Conservation (phyloP, 441 rosid genomes). For the Caryocar brasiliense region DNA sequence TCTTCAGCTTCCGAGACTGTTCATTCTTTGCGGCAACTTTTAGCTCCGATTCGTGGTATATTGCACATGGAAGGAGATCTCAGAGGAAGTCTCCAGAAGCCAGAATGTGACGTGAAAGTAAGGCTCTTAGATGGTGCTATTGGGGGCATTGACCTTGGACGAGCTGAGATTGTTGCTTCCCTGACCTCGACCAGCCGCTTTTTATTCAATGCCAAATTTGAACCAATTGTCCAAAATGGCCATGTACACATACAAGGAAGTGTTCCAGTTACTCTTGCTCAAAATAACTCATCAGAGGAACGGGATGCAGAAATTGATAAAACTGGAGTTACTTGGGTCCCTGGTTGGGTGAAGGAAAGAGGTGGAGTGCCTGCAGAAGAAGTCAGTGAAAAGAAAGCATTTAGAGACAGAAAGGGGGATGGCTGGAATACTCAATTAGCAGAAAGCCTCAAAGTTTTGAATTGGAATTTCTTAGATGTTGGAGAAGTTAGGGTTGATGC, state of each 20-base stretch:
- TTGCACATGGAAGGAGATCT: constrained; percentile 99
- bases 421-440: constrained; percentile 87
- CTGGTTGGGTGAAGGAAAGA: constrained; percentile 80
- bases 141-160: constrained; percentile 95
- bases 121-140: constrained; percentile 93
- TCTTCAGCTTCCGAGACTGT: constrained; percentile 79
- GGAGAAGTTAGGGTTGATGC: constrained; percentile 97
- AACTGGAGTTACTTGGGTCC: constrained; percentile 44
- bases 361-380: constrained; percentile 44
- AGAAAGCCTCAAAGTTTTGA: constrained; percentile 75
- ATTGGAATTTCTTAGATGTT: constrained; percentile 84
- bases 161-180: constrained; percentile 96
- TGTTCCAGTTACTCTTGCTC: constrained; percentile 73
- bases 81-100: constrained; percentile 88
- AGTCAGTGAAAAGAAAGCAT: constrained; percentile 44
- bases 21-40: constrained; percentile 76
- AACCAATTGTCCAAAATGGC: constrained; percentile 82
- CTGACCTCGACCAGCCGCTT: constrained; percentile 87
- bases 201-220: constrained; percentile 90
- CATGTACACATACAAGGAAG: constrained; percentile 97
- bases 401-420: constrained; percentile 79
- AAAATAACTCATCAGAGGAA: constrained; percentile 49
- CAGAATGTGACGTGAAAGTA: constrained; percentile 96
- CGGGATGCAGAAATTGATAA: constrained; percentile 53
- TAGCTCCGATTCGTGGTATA: constrained; percentile 90